These are phyloP conservation scores for Albophoma yamanashiensis DNA, from an alignment of 2,329 filamentous ascomycete species.

Conservation along the genomic window DNA sequence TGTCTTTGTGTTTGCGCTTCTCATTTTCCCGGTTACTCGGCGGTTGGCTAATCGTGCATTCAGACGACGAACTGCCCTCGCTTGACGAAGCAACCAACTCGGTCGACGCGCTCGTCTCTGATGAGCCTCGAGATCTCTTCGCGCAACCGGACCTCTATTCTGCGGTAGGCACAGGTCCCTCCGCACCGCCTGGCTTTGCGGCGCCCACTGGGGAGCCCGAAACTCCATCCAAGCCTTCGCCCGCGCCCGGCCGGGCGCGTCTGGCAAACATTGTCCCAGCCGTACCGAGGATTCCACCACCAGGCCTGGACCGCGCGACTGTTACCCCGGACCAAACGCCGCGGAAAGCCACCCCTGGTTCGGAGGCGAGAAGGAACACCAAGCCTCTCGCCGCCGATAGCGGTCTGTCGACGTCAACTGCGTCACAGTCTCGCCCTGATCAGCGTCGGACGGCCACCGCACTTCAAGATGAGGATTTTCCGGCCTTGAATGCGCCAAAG, in stretches of 20 bases:
- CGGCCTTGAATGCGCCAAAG: slow-evolving; percentile 41
- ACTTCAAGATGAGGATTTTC: slow-evolving; percentile 53
- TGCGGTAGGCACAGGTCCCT: slow-evolving; percentile 7
- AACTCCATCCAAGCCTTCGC: slow-evolving; percentile 10
- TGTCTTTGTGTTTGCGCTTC: slow-evolving; percentile 11
- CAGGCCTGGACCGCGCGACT: slow-evolving; percentile 13
- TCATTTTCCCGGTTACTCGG: slow-evolving; percentile 8
- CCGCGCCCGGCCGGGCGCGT: slow-evolving; percentile 9
- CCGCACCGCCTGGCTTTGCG: slow-evolving; percentile 20
- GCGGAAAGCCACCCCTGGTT: slow-evolving; percentile 14
- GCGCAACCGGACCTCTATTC: slow-evolving; percentile 1
- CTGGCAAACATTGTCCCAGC: slow-evolving; percentile 13
- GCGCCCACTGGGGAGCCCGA: slow-evolving; percentile 10
- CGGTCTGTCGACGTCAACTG: slow-evolving; percentile 35
- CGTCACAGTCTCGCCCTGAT: slow-evolving; percentile 22
- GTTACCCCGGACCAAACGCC: slow-evolving; percentile 23
- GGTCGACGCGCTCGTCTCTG: slow-evolving; percentile 60
- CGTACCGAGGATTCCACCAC: slow-evolving; percentile 13
- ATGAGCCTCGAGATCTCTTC: slow-evolving; percentile 27
- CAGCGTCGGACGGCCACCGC: slow-evolving; percentile 10
- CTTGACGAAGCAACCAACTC: slow-evolving; percentile 51
- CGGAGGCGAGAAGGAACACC: slow-evolving; percentile 29
- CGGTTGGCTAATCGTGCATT: slow-evolving; percentile 29
- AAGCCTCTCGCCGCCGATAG: slow-evolving; percentile 35
- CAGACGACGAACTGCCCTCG: slow-evolving; percentile 53